Conservation (phyloP, 129 eudicot genomes). For the Arctium lappa region DNA sequence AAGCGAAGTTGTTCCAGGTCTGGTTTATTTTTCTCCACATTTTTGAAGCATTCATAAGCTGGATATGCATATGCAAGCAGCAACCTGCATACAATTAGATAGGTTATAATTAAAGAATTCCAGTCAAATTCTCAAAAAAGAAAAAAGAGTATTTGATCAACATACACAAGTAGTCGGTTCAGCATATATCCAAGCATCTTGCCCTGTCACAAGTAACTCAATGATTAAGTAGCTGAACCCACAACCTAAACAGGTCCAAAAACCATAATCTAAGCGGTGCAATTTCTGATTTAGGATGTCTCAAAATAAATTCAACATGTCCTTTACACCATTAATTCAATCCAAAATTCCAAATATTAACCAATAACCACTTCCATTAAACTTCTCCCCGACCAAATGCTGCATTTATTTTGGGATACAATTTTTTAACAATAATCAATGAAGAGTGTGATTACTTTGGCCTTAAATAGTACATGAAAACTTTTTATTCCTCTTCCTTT, state of each 20-base stretch:
- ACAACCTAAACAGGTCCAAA: not conserved
- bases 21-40: slow-evolving; percentile 81
- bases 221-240: not conserved
- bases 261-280: not conserved
- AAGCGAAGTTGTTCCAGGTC: slow-evolving; percentile 79
- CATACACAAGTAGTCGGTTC: slow-evolving; percentile 83
- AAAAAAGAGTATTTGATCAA: slow-evolving; percentile 9
- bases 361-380: not conserved
- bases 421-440: slow-evolving; percentile 1
- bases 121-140: not conserved
- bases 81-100: slow-evolving; percentile 50
- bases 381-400: not conserved
- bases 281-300: not conserved
- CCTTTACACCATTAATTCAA: not conserved
- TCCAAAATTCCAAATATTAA: not conserved
- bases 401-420: not conserved
- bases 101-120: not conserved
- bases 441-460: not conserved
- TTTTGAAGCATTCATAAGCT: slow-evolving; percentile 90
- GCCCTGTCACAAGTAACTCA: slow-evolving; percentile 41
- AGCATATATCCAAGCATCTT: slow-evolving; percentile 85
- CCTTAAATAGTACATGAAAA: not conserved
- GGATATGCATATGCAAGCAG: slow-evolving; percentile 91
- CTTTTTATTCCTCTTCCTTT: slow-evolving; percentile 1
- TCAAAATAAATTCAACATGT: not conserved